A percentile compares a stretch with the other conserved stretches of the same genome.
These are phyloP conservation scores for Auriscalpium vulgare DNA, from an alignment of 768 basidiomycete genomes.

Conservation along the genomic window DNA sequence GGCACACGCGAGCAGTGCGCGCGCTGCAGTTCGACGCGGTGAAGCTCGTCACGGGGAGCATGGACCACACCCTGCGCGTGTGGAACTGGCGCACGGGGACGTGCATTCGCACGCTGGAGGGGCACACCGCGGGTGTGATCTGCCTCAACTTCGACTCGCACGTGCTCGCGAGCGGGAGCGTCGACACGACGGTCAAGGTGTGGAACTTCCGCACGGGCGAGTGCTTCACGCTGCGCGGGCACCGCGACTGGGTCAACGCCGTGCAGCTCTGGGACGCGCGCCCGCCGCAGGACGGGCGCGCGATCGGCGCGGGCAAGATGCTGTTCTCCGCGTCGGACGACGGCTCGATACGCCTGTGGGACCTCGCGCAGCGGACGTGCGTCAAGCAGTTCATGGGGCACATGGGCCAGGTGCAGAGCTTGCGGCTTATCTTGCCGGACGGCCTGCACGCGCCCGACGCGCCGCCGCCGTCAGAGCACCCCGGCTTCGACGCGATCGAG, in stretches of 20 bases:
- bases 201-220: constrained; percentile 91
- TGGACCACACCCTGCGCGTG: constrained; percentile 92
- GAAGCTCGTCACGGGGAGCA: constrained; percentile 91
- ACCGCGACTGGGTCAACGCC: constrained; percentile 93
- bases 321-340: constrained; percentile 97
- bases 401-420: constrained; percentile 89
- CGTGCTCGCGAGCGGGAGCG: constrained; percentile 87
- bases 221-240: constrained; percentile 88
- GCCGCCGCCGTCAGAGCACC: not conserved
- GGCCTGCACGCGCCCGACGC: constrained; percentile 10
- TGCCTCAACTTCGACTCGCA: constrained; percentile 88
- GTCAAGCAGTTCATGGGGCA: constrained; percentile 83
- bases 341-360: constrained; percentile 90
- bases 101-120: constrained; percentile 80
- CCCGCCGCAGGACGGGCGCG: constrained; percentile 28
- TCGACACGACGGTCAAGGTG: constrained; percentile 90
- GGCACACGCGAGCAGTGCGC: constrained; percentile 88
- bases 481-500: not conserved
- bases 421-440: constrained; percentile 69
- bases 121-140: constrained; percentile 88
- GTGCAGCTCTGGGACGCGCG: constrained; percentile 87
- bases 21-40: constrained; percentile 93
- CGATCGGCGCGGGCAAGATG: constrained; percentile 83
- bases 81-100: constrained; percentile 94
- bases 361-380: constrained; percentile 72